Percentiles rank a stretch among this genome's conserved stretches.
Evolutionary conservation across 768 basidiomycete species (phyloP).

Genomic region (Trametes elegans): DNA sequence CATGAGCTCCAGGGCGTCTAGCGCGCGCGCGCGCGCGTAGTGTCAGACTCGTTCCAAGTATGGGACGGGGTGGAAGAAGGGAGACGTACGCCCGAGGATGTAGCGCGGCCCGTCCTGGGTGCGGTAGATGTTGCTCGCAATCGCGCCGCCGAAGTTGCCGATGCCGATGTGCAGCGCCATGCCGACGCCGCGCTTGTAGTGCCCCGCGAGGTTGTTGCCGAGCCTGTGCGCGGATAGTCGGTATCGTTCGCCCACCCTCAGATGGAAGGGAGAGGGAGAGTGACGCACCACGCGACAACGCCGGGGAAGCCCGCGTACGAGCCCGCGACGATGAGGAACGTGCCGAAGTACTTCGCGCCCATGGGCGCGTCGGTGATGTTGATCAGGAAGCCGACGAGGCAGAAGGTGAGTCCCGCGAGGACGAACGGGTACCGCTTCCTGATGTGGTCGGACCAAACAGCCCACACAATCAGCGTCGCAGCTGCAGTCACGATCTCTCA

Average conservation of each 20-base stretch:
- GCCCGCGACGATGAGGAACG: conserved; percentile 66
- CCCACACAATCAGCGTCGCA: conserved; percentile 48
- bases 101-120: conserved; percentile 58
- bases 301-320: conserved; percentile 62
- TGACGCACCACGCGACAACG: conserved; percentile 51
- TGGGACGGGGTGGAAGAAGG: background rate
- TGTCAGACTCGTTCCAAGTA: background rate
- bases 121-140: conserved; percentile 63
- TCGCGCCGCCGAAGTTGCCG: conserved; percentile 64
- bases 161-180: conserved; percentile 69
- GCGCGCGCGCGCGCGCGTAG: too few species aligned
- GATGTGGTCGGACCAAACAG: conserved; percentile 57
- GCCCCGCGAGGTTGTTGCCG: conserved; percentile 63
- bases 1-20: conserved; percentile 67
- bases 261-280: too few species aligned
- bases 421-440: conserved; percentile 62
- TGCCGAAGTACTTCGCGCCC: conserved; percentile 73
- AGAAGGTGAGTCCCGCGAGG: conserved; percentile 46
- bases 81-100: conserved; percentile 56
- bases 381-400: conserved; percentile 60
- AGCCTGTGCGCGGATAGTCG: conserved; percentile 26
- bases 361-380: conserved; percentile 53
- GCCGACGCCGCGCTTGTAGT: conserved; percentile 68
- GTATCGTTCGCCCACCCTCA: too few species aligned
- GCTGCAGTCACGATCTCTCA: conserved; percentile 35